A percentile compares a stretch with the other conserved stretches of the same genome.
phyloP scores from a whole-genome alignment of 768 basidiomycete species.

The Crassisporium funariophilum region DNA sequence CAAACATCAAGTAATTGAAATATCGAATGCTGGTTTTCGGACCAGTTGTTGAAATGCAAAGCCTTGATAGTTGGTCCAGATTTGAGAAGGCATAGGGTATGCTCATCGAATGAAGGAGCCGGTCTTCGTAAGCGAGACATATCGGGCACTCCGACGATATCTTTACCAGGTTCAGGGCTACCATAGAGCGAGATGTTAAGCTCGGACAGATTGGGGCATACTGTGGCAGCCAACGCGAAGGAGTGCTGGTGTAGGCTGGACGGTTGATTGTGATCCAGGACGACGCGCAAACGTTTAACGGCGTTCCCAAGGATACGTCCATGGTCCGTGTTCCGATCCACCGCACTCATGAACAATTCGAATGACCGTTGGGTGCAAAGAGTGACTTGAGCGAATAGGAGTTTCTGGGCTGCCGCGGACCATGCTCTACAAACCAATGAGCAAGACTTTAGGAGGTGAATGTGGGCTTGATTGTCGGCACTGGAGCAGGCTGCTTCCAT shows the following conservation, averaged over 20 bases:
- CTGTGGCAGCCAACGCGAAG: constrained; percentile 58
- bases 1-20: constrained; percentile 66
- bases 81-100: constrained; percentile 52
- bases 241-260: constrained; percentile 53
- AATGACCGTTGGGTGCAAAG: constrained; percentile 57
- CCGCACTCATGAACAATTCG: constrained; percentile 54
- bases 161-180: constrained; percentile 49
- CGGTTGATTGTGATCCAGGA: constrained; percentile 72
- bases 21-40: constrained; percentile 57
- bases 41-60: constrained; percentile 73
- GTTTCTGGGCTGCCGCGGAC: constrained; percentile 63
- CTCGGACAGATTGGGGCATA: constrained; percentile 61
- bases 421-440: constrained; percentile 69
- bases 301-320: constrained; percentile 54
- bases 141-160: constrained; percentile 50
- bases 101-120: constrained; percentile 56
- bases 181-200: constrained; percentile 64
- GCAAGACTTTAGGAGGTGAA: constrained; percentile 50
- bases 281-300: constrained; percentile 54
- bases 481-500: constrained; percentile 57
- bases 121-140: constrained; percentile 48
- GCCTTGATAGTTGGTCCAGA: constrained; percentile 54
- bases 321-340: constrained; percentile 46
- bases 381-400: constrained; percentile 60
- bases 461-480: constrained; percentile 36